Evolutionary conservation across 1,284 basidiomycete species (phyloP), one percentile per base, ranked within the genome.

Genomic region (Tremellales sp.): DNA sequence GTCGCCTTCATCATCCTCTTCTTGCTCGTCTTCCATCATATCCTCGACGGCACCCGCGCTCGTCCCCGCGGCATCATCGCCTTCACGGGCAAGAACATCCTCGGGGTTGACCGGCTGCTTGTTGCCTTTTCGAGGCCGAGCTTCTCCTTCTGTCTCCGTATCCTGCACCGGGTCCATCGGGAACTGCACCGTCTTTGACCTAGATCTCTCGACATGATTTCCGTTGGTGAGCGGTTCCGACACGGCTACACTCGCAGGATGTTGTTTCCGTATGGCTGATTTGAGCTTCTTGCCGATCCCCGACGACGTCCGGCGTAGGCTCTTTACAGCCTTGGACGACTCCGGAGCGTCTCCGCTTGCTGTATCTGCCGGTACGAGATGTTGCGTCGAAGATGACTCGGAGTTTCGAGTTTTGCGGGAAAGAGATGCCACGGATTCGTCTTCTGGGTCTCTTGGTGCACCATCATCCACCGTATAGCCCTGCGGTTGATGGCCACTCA

Each of bases 171-270:
- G 51, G 29, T 68, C 49, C 13, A 59, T 38, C 8, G 65, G 65
- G 39, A 70, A 71, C 42, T 70, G 63, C 0, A 71, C 69, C 19
- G 59, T 63, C 47, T 68, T 70, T 6, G 58, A 48, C 25, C 53
- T 55, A 25, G 24, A n/a, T 25, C 18, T 12, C 22, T 18, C 37
- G 37, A 9, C 13, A 13, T 12, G 24, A 12, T 9, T 6, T 22
- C 24, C 24, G 37, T 9, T 39, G 12, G 9, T 25, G 39, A 48
- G 16, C 36, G 34, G 16, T 21, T n/a, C 10, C 22, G 34, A 7
- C n/a, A 16, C 16, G 16, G 7, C 22, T 36, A 21, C 16, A 16
- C 10, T 21, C 7, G 6, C n/a, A 21, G 42, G 14, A 7, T 19
- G 14, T 24, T 37, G 41, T 39, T 52, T 45, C n/a, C 60, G 36